Evolutionary conservation across 2,329 filamentous ascomycete species (phyloP).

Genomic region (Monilinia fructigena): DNA sequence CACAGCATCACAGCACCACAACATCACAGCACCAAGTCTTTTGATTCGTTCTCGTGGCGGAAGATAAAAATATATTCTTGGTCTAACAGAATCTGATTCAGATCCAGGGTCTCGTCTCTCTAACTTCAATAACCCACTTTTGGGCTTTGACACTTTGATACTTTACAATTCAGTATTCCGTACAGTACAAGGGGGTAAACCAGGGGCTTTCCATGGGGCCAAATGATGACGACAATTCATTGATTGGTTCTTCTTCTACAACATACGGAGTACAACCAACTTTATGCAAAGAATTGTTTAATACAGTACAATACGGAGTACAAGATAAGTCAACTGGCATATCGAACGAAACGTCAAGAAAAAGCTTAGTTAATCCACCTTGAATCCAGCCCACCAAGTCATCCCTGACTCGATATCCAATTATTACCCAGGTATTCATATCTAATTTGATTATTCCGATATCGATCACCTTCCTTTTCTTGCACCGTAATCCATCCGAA

Average conservation of each 20-base stretch:
- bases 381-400: not conserved
- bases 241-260: not conserved
- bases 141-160: too few species aligned
- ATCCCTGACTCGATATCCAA: conserved; percentile 1
- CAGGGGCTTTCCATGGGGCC: not conserved
- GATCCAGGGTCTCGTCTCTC: conserved; percentile 1
- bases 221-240: conserved; percentile 15
- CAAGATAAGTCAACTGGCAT: too few species aligned
- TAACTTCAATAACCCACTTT: too few species aligned
- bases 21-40: not conserved
- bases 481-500: conserved; percentile 4
- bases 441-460: conserved; percentile 10
- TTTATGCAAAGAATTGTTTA: not conserved
- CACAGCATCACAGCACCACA: too few species aligned
- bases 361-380: not conserved
- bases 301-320: not conserved
- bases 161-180: too few species aligned
- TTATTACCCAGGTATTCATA: not conserved
- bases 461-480: not conserved
- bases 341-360: not conserved
- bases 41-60: conserved; percentile 6
- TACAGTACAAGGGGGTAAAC: not conserved
- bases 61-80: too few species aligned
- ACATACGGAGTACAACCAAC: not conserved
- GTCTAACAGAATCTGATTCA: not conserved